phyloP scores from a whole-genome alignment of 1,284 basidiomycete species.

The Apiotrichum montevideense region DNA sequence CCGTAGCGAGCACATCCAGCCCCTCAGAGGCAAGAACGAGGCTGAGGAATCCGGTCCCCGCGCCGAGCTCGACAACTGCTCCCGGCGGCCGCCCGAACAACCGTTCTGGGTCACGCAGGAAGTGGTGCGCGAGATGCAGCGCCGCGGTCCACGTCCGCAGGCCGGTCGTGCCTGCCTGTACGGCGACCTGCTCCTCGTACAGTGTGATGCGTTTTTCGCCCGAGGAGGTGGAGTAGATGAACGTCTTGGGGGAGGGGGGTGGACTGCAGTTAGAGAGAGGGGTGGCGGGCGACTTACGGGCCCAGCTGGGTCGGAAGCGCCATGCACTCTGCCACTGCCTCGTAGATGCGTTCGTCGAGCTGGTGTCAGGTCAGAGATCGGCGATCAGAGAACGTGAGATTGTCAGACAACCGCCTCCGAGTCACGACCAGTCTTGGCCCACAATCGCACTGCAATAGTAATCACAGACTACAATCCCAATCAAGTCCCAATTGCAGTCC shows the following conservation, averaged over 20 bases:
- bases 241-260: constrained; percentile 42
- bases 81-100: constrained; percentile 4
- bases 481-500: no score
- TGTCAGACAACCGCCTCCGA: no score
- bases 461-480: no score
- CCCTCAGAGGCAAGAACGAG: constrained; percentile 36
- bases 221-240: constrained; percentile 31
- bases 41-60: constrained; percentile 45
- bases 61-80: constrained; percentile 39
- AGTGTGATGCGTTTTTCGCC: constrained; percentile 32
- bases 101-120: constrained; percentile 20
- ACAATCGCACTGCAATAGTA: no score
- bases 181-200: constrained; percentile 45
- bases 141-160: constrained; percentile 41
- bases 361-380: constrained; percentile 15
- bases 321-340: constrained; percentile 33
- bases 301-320: constrained; percentile 6
- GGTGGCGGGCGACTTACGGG: neutral
- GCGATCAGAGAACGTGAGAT: neutral
- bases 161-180: constrained; percentile 47
- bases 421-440: no score
- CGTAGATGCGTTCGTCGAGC: constrained; percentile 40
- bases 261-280: constrained; percentile 22
- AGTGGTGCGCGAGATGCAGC: constrained; percentile 36
- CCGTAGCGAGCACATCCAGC: constrained; percentile 67